A percentile compares a stretch with the other conserved stretches of the same genome.
These are phyloP conservation scores for Hericium erinaceus DNA, from an alignment of 768 basidiomycete genomes.

Conservation along the genomic window DNA sequence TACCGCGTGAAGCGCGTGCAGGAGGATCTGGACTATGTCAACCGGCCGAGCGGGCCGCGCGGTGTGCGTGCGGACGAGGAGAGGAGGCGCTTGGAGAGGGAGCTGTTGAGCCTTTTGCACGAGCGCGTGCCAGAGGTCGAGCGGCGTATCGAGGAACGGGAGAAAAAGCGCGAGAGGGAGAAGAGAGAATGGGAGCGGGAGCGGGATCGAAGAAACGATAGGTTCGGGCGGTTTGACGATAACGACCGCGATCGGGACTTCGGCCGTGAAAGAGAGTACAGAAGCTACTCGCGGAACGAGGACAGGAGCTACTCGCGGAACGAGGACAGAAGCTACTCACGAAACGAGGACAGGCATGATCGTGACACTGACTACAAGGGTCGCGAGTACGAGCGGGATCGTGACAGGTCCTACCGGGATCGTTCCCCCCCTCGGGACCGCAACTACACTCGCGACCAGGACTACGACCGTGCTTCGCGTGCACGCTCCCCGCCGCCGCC, in stretches of 20 bases:
- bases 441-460: slow-evolving; percentile 25
- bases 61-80: slow-evolving; percentile 76
- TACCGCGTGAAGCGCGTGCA: slow-evolving; percentile 80
- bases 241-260: slow-evolving; percentile 24
- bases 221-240: slow-evolving; percentile 62
- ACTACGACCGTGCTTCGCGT: slow-evolving; percentile 27
- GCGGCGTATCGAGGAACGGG: slow-evolving; percentile 67
- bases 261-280: slow-evolving; percentile 18
- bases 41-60: slow-evolving; percentile 50
- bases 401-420: slow-evolving; percentile 34
- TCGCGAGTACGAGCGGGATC: slow-evolving; percentile 24
- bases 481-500: slow-evolving; percentile 40
- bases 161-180: slow-evolving; percentile 69
- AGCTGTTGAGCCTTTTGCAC: slow-evolving; percentile 78
- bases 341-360: slow-evolving; percentile 28
- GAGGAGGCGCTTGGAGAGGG: slow-evolving; percentile 76
- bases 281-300: slow-evolving; percentile 26
- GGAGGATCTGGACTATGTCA: slow-evolving; percentile 85
- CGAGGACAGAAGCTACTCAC: slow-evolving; percentile 25
- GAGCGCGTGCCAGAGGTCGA: slow-evolving; percentile 89
- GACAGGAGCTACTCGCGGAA: slow-evolving; percentile 25
- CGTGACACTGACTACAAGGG: slow-evolving; percentile 32
- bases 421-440: slow-evolving; percentile 30
- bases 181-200: slow-evolving; percentile 71
- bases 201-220: slow-evolving; percentile 76